Base-by-base conservation (phyloP, 192 early-diverging fungal species). In the Podila horticola region DNA sequence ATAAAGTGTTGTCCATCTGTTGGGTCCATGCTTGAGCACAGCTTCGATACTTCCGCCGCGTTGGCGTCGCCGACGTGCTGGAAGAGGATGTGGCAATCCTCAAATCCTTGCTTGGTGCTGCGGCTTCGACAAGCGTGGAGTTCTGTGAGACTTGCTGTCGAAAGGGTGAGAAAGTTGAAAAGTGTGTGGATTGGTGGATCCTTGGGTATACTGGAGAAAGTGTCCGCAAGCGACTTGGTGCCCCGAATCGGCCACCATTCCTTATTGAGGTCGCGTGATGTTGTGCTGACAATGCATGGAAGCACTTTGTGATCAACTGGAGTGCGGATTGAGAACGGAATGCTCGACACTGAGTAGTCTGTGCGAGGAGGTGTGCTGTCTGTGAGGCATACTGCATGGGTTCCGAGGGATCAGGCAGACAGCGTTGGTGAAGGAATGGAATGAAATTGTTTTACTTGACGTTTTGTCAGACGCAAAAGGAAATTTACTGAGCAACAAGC, bases 1-100 rank as follows among this genome's bases (percentile, higher is more conserved):
- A 72, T 1, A 79, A 52, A 26, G 64, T 51, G 3, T 72, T 51
- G 28, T 79, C 76, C 24, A 72, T 64, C 20, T 69, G 36, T 0
- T 9, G 34, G 1, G 59, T 68, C 76, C 76, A 79, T 41, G 50
- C 2, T 3, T 24, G 52, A 9, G 20, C 52, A n/a, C 11, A 24
- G 12, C 20, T 26, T 3, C 52, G 52, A 55, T 55, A 55, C 24
- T 55, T 10, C 24, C 52, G 20, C 22, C 24, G 52, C 10, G 52
- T 26, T 24, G 52, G 8, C 6, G 17, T 22, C 52, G 41, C 4
- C 2, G 41, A 45, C 0, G 41, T 45, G 15, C 13, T 17, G 41
- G 41, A 45, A 15, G 41, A 45, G 13, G 41, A 15, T 45, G 2
- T 45, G 15, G 41, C 11, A 17, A 13, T 4, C 8, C 6, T 55